Base-by-base conservation (phyloP, 176 grass and related monocot species). In the Areca catechu region DNA sequence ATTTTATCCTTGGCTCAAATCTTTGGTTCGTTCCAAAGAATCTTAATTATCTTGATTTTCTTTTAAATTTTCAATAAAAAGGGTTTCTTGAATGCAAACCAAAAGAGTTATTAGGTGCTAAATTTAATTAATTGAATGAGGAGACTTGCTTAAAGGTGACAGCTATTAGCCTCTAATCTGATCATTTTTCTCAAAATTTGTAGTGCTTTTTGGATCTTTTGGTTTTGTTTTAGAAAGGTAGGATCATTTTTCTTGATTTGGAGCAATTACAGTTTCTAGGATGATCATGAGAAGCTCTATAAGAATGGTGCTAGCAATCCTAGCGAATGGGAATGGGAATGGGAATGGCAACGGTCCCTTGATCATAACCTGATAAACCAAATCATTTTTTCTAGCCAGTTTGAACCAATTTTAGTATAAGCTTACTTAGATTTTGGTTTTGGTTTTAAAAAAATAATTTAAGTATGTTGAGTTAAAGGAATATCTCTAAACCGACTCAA, bases 261-360 rank as follows among this genome's bases (percentile, higher is more conserved):
- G 28, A 3, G 28, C 4, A 24, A 24, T 71, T 19, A 72, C 68
- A 53, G 68, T 60, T 79, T 65, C 72, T 43, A 22, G 12, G 58
- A 90, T 79, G 86, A 64, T 65, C 56, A 67, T 23, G 24, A 9
- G 6, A 24, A 54, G 64, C 4, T 43, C 20, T 15, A 50, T 54
- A 15, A 20, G 29, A 24, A 67, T 54, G 64, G 76, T 82, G n/a
- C 72, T 61, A 2, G 73, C 22, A 0, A 68, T 54, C 4, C 57
- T 48, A 25, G 24, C 74, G 9, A 68, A 73, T 62, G 74, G 79
- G 51, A 86, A 72, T 28, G 3, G n/a, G n/a, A n/a, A n/a, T n/a
- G n/a, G n/a, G n/a, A n/a, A 25, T 25, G 4, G 24, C 3, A 4
- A n/a, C n/a, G n/a, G 4, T 25, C 3, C 3, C 2, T 4, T 4